Base-by-base conservation (phyloP, 2,329 filamentous ascomycete species). In the Epichloe sp. region DNA sequence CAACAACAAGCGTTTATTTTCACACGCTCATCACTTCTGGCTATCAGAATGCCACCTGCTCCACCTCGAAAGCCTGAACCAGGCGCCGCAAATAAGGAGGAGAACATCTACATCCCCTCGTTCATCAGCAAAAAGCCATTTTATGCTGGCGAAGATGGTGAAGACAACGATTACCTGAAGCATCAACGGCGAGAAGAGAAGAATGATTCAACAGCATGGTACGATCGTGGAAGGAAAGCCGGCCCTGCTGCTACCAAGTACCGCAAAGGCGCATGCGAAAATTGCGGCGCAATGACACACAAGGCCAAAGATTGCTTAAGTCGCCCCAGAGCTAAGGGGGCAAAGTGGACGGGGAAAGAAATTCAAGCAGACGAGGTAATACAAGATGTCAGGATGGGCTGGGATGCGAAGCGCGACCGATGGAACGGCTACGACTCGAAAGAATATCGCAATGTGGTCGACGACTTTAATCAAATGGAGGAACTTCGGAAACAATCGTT, bases 81-180 rank as follows among this genome's bases (percentile, higher is more conserved):
- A 11, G 63, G 63, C 45, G 66, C 68, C 10, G 69, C 70, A 5
- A 79, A 77, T 51, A 95, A 95, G 66, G 89, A 95, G 68, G 88
- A 93, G 69, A 98, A 98, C 77, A 83, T 96, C 67, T 98, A 98
- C 75, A 98, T 98, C 62, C 93, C 93, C 5, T 83, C 87, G 50
- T 98, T 96, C 76, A 98, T 98, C 71, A 90, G 89, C 60, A 96
- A 95, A 68, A 90, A 94, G 59, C 93, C 93, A 4, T 98, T 98
- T 71, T 98, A 97, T 68, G 83, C 94, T 50, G 82, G 79, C 61
- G 82, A 86, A 60, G 87, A 89, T 63, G 83, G 84, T 57, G 80
- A 84, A 54, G 78, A 85, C 54, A 80, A 79, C 64, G 90, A 97
- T 63, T 98, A 97, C 66, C 86, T 98, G 57, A 88, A 95, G 69